These are phyloP conservation scores for Stachybotrys elegans DNA, from an alignment of 2,329 filamentous ascomycete genomes.

Conservation along the genomic window DNA sequence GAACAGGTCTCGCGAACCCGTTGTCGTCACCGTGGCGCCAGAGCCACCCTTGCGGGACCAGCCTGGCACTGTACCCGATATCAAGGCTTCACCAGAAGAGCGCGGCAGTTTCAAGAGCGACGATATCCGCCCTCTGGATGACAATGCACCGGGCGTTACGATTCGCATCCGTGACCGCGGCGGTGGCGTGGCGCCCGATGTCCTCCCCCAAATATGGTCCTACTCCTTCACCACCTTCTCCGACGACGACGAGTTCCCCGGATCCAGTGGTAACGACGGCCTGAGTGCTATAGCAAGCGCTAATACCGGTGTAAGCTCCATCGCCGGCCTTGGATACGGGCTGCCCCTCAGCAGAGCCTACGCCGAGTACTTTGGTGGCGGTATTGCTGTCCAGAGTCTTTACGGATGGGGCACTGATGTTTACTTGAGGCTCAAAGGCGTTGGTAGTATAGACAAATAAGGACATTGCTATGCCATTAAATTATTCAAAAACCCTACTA, in stretches of 20 bases:
- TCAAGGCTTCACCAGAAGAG: conserved; percentile 30
- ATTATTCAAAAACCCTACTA: no score
- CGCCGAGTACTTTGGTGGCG: conserved; percentile 96
- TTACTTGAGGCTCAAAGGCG: conserved; percentile 59
- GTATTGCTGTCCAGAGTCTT: conserved; percentile 89
- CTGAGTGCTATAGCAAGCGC: conserved; percentile 70
- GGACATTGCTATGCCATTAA: no score
- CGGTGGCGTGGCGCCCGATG: conserved; percentile 81
- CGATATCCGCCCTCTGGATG: conserved; percentile 52
- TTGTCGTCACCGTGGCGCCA: conserved; percentile 88
- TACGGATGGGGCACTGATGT: conserved; percentile 86
- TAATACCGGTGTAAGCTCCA: conserved; percentile 70
- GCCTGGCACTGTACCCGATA: conserved; percentile 14
- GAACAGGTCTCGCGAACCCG: conserved; percentile 70
- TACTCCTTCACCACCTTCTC: conserved; percentile 97
- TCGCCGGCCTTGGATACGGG: conserved; percentile 91
- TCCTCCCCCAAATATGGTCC: conserved; percentile 85
- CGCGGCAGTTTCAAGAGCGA: conserved; percentile 37
- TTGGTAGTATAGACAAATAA: conserved; percentile 45
- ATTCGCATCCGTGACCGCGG: conserved; percentile 95
- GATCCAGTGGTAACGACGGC: conserved; percentile 42
- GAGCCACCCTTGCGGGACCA: conserved; percentile 40
- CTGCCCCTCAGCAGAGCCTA: conserved; percentile 87
- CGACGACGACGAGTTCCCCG: conserved; percentile 44
- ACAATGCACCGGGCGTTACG: conserved; percentile 77